Evolutionary conservation across 371 early-diverging fungal species (phyloP).

Genomic region (Mortierella sp.): DNA sequence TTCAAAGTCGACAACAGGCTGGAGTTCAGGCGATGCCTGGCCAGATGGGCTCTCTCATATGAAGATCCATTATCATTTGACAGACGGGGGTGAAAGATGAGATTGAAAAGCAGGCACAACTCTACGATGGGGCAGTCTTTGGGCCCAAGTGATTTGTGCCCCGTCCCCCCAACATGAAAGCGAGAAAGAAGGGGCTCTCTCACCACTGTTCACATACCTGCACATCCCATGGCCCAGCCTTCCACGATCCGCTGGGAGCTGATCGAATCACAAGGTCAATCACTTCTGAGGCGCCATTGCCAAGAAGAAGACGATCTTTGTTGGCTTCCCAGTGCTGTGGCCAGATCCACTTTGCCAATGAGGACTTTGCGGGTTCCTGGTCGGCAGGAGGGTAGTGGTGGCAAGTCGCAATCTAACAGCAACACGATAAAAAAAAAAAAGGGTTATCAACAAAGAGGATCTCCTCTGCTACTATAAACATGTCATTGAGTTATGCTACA

Average conservation of each 20-base stretch:
- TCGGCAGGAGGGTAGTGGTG: constrained; percentile 90
- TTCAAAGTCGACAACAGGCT: no score
- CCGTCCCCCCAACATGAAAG: no score
- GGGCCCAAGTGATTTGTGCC: no score
- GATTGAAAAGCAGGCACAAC: neutral
- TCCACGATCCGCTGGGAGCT: constrained; percentile 78
- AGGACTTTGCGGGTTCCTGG: constrained; percentile 88
- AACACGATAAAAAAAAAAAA: neutral
- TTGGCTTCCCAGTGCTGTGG: constrained; percentile 59
- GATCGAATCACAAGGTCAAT: constrained; percentile 85
- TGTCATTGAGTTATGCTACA: neutral
- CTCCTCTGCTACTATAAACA: neutral
- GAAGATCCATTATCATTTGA: no score
- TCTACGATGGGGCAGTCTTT: no score
- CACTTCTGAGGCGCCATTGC: constrained; percentile 89
- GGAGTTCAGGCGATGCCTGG: neutral
- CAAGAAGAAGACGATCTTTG: constrained; percentile 73
- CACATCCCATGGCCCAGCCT: constrained; percentile 83
- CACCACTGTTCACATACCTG: constrained; percentile 58
- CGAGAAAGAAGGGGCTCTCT: no score
- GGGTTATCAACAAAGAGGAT: neutral
- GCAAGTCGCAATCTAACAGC: constrained; percentile 66
- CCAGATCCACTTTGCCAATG: constrained; percentile 85
- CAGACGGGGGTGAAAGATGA: no score
- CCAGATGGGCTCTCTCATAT: no score